Conservation (phyloP, 2,329 filamentous ascomycete genomes). For the Aspergillus niger region DNA sequence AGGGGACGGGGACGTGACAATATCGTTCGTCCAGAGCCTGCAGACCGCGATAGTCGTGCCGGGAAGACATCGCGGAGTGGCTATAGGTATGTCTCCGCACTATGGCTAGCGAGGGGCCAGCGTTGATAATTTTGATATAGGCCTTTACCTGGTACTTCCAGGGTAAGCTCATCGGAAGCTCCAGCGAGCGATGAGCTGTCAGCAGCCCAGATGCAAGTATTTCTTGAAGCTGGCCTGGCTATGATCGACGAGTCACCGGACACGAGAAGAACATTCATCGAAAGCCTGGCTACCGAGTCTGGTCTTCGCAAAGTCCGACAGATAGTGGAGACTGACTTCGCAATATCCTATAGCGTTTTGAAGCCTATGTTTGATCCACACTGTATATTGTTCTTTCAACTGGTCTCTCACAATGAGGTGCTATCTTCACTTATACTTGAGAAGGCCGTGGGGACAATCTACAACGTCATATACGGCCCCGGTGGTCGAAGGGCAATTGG, state of each 20-base stretch:
- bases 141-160: background rate
- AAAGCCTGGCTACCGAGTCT: conserved; percentile 8
- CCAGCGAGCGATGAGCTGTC: background rate
- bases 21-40: background rate
- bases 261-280: background rate
- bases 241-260: background rate
- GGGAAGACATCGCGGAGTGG: background rate
- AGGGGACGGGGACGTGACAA: background rate
- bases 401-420: conserved; percentile 7
- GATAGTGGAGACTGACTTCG: conserved; percentile 15
- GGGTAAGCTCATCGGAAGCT: background rate
- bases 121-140: background rate
- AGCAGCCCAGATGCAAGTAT: background rate
- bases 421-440: conserved; percentile 12
- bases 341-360: conserved; percentile 13
- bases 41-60: background rate
- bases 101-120: background rate
- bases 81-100: background rate
- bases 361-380: conserved; percentile 16
- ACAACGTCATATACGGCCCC: conserved; percentile 16
- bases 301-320: conserved; percentile 12
- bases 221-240: background rate
- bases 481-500: conserved; percentile 6
- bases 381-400: conserved; percentile 13
- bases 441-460: conserved; percentile 17